phyloP scores from a whole-genome alignment of 169 alveolate species.

The Plasmodium vivax region DNA sequence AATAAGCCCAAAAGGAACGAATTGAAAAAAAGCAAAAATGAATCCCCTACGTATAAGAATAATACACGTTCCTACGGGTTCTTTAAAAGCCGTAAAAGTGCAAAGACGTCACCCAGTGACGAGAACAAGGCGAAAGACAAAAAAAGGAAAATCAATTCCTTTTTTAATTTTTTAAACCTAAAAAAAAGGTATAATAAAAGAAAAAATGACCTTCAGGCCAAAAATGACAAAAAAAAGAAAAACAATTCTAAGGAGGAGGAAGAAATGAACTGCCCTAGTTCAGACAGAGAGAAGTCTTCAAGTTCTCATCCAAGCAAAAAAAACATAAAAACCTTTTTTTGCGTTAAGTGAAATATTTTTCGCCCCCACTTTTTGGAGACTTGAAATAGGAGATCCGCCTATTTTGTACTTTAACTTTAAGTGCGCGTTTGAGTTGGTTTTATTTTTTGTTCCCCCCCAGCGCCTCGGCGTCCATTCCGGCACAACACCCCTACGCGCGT shows the following conservation, averaged over 20 bases:
- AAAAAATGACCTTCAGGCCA: conserved; percentile 2
- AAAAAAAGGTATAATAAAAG: conserved; percentile 32
- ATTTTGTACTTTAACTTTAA: conserved; percentile 15
- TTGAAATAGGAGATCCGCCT: neutral
- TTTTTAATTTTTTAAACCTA: conserved; percentile 18
- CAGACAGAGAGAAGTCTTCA: neutral
- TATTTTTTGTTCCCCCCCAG: neutral
- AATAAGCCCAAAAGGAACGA: neutral
- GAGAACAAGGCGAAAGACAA: neutral
- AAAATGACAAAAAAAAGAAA: conserved; percentile 4
- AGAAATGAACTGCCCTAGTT: neutral
- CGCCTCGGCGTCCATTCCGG: neutral
- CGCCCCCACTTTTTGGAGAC: neutral
- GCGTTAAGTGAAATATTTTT: conserved; percentile 19
- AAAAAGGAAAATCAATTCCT: conserved; percentile 17
- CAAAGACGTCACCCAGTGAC: neutral
- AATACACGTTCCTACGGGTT: neutral
- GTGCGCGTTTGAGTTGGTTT: neutral
- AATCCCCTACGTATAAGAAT: neutral
- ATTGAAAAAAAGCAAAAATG: neutral
- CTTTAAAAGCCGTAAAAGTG: neutral
- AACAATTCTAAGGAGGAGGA: neutral
- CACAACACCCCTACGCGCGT: neutral
- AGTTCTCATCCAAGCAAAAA: neutral
- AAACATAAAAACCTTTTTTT: conserved; percentile 13